These are phyloP conservation scores for Salix viminalis DNA, from an alignment of 345 rosid species.

Conservation along the genomic window DNA sequence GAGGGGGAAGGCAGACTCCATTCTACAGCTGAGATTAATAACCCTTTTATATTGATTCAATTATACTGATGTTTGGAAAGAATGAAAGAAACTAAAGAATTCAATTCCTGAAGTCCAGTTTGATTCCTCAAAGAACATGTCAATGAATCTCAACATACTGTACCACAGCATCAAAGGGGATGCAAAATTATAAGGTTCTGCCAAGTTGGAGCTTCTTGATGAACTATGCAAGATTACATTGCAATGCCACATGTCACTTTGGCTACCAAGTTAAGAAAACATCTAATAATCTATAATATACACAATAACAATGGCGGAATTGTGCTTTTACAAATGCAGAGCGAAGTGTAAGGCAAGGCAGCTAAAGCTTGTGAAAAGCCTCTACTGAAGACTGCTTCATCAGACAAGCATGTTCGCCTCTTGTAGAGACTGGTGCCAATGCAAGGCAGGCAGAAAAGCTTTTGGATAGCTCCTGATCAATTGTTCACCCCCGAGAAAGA, in stretches of 20 bases:
- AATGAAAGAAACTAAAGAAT: not conserved
- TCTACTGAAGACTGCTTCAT: not conserved
- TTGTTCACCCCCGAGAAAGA: constrained; percentile 13
- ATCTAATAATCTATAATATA: not conserved
- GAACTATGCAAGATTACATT: not conserved
- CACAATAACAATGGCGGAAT: not conserved
- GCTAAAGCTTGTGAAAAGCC: not conserved
- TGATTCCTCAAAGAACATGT: too few species aligned
- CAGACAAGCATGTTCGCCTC: not conserved
- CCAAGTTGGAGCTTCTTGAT: not conserved
- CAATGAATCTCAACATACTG: too few species aligned
- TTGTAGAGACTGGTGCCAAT: not conserved
- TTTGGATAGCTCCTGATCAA: not conserved
- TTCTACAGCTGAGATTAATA: not conserved
- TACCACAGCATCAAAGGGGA: too few species aligned
- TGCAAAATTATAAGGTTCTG: too few species aligned
- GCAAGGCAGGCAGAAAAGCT: not conserved
- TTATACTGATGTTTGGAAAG: not conserved
- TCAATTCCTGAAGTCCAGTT: too few species aligned
- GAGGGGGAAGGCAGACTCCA: not conserved
- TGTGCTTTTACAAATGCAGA: not conserved
- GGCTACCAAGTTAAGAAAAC: not conserved
- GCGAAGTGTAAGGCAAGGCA: not conserved
- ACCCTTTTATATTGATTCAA: too few species aligned
- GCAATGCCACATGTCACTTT: not conserved